Evolutionary conservation across 2,329 filamentous ascomycete genomes (phyloP), one percentile per base, ranked within the genome.

Genomic region (Tolypocladium sp.): DNA sequence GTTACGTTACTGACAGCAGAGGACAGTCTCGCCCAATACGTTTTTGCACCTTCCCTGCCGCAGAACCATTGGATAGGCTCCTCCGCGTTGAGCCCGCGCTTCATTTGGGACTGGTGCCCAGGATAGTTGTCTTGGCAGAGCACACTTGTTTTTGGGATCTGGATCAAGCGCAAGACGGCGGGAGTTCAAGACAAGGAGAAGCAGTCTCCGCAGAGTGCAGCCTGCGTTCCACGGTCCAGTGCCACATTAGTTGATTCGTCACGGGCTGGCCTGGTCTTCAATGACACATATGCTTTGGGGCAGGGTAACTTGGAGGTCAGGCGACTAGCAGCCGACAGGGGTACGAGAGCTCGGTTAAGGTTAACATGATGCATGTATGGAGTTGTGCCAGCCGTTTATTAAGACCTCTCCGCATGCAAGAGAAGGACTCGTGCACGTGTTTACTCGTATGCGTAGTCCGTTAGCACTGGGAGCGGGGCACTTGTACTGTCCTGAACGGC

Each of bases 21-120:
- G 3, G 12, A 30, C 4, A 71, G 70, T 91, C 75, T 90, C 86
- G 0, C 89, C 89, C 22, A 84, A 88, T 56, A 90, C 87, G 8
- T 89, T 89, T 68, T 80, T 92, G 35, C 90, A 93, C 70, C 77
- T 94, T 33, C 20, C 5, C 20, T n/a, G 49, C 49, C 30, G 27
- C 20, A 10, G 49, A 52, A 30, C 49, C 49, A 35, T 52, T 35
- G 30, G 49, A 12, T 22, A 13, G 49, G 17, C 27, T 35, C 3
- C 20, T 52, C 27, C 20, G 2, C 25, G 13, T 51, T 51, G 46
- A 27, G 15, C 15, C 1, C 7, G 25, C n/a, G 20, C 17, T 8
- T 52, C 46, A 12, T n/a, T n/a, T 2, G 46, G 46, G 17, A 35
- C 30, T 35, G 30, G 20, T 13, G 49, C 49, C 20, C 49, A n/a